A percentile compares a stretch with the other conserved stretches of the same genome.
Evolutionary conservation across 2,329 filamentous ascomycete genomes (phyloP).

Genomic region (Taxawa tesnikishii): DNA sequence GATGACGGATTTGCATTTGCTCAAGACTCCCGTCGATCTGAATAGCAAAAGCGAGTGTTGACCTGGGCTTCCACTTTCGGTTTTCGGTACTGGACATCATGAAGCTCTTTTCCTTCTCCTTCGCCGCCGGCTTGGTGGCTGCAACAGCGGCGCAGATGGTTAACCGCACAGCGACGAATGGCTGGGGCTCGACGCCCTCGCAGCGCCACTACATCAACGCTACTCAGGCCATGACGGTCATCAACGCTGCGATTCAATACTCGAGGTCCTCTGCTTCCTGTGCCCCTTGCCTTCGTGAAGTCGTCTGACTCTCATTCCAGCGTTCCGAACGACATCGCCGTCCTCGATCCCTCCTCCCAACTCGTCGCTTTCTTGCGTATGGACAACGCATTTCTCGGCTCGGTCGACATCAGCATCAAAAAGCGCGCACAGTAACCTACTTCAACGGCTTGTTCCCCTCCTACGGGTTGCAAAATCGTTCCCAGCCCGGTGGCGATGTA

Average conservation of each 20-base stretch:
- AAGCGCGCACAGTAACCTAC: conserved; percentile 16
- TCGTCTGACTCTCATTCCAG: conserved; percentile 4
- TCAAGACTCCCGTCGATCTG: conserved; percentile 2
- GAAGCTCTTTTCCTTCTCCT: too few species aligned
- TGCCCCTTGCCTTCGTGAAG: too few species aligned
- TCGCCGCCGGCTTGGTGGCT: too few species aligned
- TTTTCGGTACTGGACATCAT: too few species aligned
- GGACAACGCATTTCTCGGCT: conserved; percentile 16
- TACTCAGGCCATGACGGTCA: conserved; percentile 13
- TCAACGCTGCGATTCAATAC: conserved; percentile 14
- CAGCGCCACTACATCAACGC: conserved; percentile 15
- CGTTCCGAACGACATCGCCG: conserved; percentile 15
- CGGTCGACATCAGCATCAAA: conserved; percentile 17
- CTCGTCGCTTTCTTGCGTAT: conserved; percentile 18
- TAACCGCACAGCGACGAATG: too few species aligned
- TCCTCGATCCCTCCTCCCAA: conserved; percentile 14
- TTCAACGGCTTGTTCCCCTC: conserved; percentile 18
- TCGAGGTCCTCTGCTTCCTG: too few species aligned
- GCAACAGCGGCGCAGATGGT: too few species aligned
- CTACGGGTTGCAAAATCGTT: conserved; percentile 12
- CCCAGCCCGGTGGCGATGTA: conserved; percentile 11
- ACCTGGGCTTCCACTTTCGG: conserved; percentile 1
- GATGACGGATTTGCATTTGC: conserved; percentile 5
- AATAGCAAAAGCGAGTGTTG: too few species aligned
- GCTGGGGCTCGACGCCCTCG: conserved; percentile 5